phyloP scores from a whole-genome alignment of 2,329 filamentous ascomycete genomes.

The Ambrosiella xylebori region DNA sequence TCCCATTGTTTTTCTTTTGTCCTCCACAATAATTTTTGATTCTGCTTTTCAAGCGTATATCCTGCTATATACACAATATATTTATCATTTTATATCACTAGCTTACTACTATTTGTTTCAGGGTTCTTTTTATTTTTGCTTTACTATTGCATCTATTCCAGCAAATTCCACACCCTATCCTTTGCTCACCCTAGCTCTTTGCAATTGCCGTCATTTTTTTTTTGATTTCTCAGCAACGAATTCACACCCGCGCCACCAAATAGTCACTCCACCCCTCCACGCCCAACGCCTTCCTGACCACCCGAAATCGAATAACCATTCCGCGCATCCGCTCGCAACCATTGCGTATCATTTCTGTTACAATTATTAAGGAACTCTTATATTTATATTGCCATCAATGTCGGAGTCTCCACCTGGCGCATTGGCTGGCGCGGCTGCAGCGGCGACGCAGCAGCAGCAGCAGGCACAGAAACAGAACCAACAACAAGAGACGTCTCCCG shows the following conservation, averaged over 20 bases:
- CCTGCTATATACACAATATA: too few species aligned
- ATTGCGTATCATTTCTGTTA: neutral
- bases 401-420: neutral
- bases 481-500: neutral
- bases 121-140: too few species aligned
- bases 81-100: too few species aligned
- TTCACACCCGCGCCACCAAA: neutral
- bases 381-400: neutral
- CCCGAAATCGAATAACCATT: neutral
- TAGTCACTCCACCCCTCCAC: neutral
- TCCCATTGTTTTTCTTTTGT: too few species aligned
- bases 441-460: neutral
- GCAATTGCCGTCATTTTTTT: neutral
- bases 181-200: neutral
- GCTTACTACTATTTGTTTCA: too few species aligned
- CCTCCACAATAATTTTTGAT: too few species aligned
- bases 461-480: neutral
- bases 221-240: slow-evolving; percentile 3
- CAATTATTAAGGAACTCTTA: neutral
- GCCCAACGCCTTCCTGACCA: neutral
- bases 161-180: neutral
- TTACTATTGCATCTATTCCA: too few species aligned
- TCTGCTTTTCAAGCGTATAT: too few species aligned
- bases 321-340: neutral
- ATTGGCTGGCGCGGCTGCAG: neutral